Evolutionary conservation across 345 rosid species (phyloP), one percentile per base, ranked within the genome.

Genomic region (Punica granatum): DNA sequence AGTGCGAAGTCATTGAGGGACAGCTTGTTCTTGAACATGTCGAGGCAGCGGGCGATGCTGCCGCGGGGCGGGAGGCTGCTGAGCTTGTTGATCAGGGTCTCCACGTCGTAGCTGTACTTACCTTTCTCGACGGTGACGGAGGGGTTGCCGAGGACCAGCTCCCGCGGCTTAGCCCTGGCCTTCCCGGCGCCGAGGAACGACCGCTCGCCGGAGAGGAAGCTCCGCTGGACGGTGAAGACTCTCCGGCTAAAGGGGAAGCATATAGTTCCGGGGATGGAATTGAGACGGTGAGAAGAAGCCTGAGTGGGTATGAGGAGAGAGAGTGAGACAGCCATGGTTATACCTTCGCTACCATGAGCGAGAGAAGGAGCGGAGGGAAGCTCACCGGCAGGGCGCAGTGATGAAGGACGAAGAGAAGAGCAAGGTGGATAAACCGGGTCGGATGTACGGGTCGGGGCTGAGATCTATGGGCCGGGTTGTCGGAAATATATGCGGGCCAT

Each of bases 11-110:
- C 99, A 72, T 85, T 87, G 15, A 84, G 68, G 6, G 99, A 94
- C 6, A 94, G 97, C 90, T 88, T 90, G 83, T 85, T 93, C 74
- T 88, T 89, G 82, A 87, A 93, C 62, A 83, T 67, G 60, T 93
- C 97, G 62, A 93, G 79, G 56, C 94, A 89, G 0, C 97, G 82
- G 0, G 97, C 98, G 69, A 93, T 89, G 84, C 97, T 90, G 51
- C 98, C 96, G 0, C 97, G 99, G 0, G 99, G 99, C 2, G 99
- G 96, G 32, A 94, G 94, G 79, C 96, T 88, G 81, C 95, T 89
- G n/a, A 91, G 87, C 76, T 89, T 94, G 89, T 90, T 94, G 77
- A 94, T 94, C 42, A 94, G 80, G n/a, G 92, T 86, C 66, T 90
- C 97, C 19, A 94, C 96, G 71, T 90, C 96, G 85, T 94, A 94